Base-by-base conservation (phyloP, 208 protist genomes). In the Leishmania turanica region DNA sequence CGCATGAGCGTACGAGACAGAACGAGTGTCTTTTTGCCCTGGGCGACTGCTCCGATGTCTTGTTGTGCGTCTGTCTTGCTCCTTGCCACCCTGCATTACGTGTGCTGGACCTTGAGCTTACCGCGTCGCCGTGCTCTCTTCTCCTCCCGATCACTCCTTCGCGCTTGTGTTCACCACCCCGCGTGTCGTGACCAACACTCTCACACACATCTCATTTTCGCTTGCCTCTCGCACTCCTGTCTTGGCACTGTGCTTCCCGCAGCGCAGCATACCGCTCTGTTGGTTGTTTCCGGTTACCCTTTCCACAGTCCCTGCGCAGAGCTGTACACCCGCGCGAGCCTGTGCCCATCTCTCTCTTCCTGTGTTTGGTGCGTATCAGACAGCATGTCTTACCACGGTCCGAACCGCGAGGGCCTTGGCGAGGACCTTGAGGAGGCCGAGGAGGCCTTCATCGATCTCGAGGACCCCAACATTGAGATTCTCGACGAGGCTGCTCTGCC, bases 381-480 rank as follows among this genome's bases (percentile, higher is more conserved):
- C 54, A 4, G 1, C 60, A 88, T 87, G 80, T 75, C 80, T 45
- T 73, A 75, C 74, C 80, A 75, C 79, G 56, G 58, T n/a, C 40
- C 47, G 2, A 73, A 80, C 60, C 77, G 69, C 66, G 75, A 84
- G n/a, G 74, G 82, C 31, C 69, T 84, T 66, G 79, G 56, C 15
- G 77, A 84, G 49, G 85, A 88, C 37, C 79, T 78, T 21, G 84
- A 90, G 42, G 91, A 95, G 65, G 91, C 86, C 45, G 87, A 93
- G 45, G 89, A 89, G n/a, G 95, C 83, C 21, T 95, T 96, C 80
- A 88, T 96, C 75, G 91, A 96, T 76, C 87, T 97, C n/a, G 90
- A 96, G 15, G 95, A 97, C 79, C 93, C 95, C 5, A 84, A 93
- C 71, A 81, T 95, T 31, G 92, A 95, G 54, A 90, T 96, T 45